Evolutionary conservation across 2,329 filamentous ascomycete genomes (phyloP).

Genomic region (Colletotrichum euphorbiae): DNA sequence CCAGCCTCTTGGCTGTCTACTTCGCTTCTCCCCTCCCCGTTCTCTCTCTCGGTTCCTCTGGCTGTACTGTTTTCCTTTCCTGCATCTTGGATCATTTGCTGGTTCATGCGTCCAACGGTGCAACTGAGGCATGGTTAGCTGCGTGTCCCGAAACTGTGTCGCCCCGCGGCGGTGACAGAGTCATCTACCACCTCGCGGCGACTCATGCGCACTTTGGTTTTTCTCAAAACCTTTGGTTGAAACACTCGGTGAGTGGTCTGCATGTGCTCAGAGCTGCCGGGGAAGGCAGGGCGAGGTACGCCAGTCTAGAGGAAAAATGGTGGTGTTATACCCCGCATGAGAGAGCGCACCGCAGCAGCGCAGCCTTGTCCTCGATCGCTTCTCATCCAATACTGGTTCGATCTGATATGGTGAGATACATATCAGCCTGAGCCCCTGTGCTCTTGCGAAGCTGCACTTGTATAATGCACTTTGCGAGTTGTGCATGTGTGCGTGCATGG

Average conservation of each 20-base stretch:
- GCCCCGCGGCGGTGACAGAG: not conserved
- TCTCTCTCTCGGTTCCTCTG: not conserved
- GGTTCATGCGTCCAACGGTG: not conserved
- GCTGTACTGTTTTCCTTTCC: not conserved
- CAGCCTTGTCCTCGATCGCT: constrained; percentile 27
- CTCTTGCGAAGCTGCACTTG: constrained; percentile 9
- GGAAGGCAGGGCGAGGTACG: constrained; percentile 37
- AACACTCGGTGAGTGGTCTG: constrained; percentile 19
- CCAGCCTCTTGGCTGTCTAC: too few relatives aligned
- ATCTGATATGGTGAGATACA: constrained; percentile 18
- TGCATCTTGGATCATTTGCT: not conserved
- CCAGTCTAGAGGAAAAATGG: constrained; percentile 2
- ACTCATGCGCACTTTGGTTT: constrained; percentile 23
- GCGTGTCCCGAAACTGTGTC: not conserved
- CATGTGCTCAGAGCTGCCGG: constrained; percentile 36
- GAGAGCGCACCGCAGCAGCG: constrained; percentile 20
- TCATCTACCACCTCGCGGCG: not conserved
- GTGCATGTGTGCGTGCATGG: constrained; percentile 2
- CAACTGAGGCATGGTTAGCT: constrained; percentile 13
- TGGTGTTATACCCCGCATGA: constrained; percentile 32
- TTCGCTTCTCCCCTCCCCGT: not conserved
- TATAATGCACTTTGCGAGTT: constrained; percentile 29
- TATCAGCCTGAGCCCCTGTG: constrained; percentile 18
- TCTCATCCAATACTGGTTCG: constrained; percentile 24
- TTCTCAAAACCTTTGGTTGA: constrained; percentile 33